Evolutionary conservation across 2,329 filamentous ascomycete genomes (phyloP).

Genomic region (Colletotrichum spaethianum): DNA sequence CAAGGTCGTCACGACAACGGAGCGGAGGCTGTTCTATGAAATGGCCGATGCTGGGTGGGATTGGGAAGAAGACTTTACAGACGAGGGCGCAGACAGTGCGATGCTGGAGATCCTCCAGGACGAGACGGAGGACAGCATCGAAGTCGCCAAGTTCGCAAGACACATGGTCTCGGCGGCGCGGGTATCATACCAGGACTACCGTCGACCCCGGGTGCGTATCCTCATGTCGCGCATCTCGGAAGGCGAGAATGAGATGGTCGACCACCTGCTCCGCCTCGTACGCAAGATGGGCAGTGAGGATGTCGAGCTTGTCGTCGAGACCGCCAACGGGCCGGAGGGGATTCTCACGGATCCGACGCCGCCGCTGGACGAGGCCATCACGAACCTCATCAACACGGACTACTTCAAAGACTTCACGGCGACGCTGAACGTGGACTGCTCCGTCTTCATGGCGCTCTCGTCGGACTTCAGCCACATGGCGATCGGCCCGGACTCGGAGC

Average conservation of each 20-base stretch:
- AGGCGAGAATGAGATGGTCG: constrained; percentile 47
- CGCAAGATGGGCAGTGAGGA: constrained; percentile 47
- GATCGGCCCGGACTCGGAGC: constrained; percentile 45
- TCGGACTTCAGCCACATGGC: constrained; percentile 56
- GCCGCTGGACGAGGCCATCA: constrained; percentile 47
- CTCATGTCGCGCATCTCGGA: constrained; percentile 52
- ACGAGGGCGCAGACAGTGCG: constrained; percentile 53
- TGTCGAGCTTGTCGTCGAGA: constrained; percentile 53
- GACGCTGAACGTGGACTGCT: constrained; percentile 58
- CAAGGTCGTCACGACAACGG: constrained; percentile 42
- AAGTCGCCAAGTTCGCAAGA: constrained; percentile 48
- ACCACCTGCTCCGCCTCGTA: constrained; percentile 50
- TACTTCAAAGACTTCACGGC: constrained; percentile 51
- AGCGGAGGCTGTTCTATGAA: constrained; percentile 52
- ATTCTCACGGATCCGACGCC: constrained; percentile 47
- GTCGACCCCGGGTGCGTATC: constrained; percentile 52
- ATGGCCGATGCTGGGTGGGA: constrained; percentile 59
- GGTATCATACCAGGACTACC: constrained; percentile 54
- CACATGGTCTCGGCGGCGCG: constrained; percentile 54
- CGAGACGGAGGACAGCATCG: constrained; percentile 39
- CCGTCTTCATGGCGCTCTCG: constrained; percentile 57
- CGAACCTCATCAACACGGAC: constrained; percentile 48
- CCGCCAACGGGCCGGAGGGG: constrained; percentile 38
- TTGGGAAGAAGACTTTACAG: constrained; percentile 53
- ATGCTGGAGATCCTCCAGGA: constrained; percentile 46